phyloP scores from a whole-genome alignment of 179 eudicot genomes.

The Patellifolia procumbens region DNA sequence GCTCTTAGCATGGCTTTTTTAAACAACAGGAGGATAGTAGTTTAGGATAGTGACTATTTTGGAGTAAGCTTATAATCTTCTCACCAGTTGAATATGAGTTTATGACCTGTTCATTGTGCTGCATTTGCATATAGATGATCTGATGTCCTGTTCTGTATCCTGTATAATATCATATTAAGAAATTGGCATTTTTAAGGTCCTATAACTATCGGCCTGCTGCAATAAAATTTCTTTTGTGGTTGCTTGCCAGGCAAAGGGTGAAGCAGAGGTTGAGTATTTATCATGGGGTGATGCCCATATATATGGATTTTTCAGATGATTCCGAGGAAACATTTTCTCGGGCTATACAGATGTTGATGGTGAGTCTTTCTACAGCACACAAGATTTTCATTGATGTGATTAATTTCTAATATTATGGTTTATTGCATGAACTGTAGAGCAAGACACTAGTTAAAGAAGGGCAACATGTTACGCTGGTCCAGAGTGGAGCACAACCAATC shows the following conservation, averaged over 20 bases:
- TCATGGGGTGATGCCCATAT: constrained; percentile 87
- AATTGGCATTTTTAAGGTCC: not conserved
- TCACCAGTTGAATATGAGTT: no score
- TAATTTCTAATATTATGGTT: not conserved
- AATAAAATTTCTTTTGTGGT: not conserved
- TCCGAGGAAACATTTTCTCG: constrained; percentile 89
- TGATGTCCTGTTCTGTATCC: not conserved
- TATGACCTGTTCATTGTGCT: not conserved
- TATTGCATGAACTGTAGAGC: constrained; percentile 40
- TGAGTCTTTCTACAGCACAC: constrained; percentile 20
- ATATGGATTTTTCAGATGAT: constrained; percentile 91
- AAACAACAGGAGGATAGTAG: no score
- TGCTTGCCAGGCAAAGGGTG: constrained; percentile 68
- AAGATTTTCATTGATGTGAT: not conserved
- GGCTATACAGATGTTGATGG: constrained; percentile 74
- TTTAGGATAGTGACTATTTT: no score
- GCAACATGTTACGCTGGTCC: constrained; percentile 83
- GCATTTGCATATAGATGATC: not conserved
- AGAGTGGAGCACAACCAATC: constrained; percentile 93
- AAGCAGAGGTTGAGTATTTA: constrained; percentile 81
- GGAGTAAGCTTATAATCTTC: no score
- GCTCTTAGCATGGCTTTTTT: not conserved
- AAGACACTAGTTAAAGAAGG: constrained; percentile 66
- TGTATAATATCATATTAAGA: not conserved
- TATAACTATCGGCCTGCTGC: not conserved